These are phyloP conservation scores for Alternaria infectoria DNA, from an alignment of 2,329 filamentous ascomycete genomes.

Conservation along the genomic window DNA sequence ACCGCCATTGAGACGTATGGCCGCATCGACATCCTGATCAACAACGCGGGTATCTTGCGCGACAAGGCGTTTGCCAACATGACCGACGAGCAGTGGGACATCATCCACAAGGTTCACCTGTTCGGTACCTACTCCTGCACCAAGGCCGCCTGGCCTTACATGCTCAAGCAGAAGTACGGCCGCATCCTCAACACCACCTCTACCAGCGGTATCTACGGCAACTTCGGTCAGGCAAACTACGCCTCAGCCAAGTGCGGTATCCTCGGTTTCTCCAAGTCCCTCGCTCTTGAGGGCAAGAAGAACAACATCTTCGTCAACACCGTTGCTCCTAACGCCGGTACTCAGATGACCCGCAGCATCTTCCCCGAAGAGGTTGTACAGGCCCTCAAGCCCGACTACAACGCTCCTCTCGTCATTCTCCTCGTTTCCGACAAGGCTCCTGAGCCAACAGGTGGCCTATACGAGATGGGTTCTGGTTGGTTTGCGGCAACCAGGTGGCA, in stretches of 20 bases:
- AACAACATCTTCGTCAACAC: slow-evolving; percentile 99
- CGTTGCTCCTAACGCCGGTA: slow-evolving; percentile 96
- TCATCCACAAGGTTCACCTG: slow-evolving; percentile 90
- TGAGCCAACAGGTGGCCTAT: slow-evolving; percentile 83
- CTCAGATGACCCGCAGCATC: slow-evolving; percentile 90
- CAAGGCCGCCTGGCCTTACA: slow-evolving; percentile 96
- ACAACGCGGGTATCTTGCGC: slow-evolving; percentile 96
- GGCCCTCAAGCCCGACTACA: slow-evolving; percentile 98
- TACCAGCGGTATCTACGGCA: slow-evolving; percentile 97
- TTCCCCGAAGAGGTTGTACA: slow-evolving; percentile 97
- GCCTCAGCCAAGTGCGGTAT: slow-evolving; percentile 76
- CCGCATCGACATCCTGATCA: slow-evolving; percentile 92
- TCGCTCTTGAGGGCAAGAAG: slow-evolving; percentile 91
- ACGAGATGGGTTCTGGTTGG: slow-evolving; percentile 96
- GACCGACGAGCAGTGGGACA: slow-evolving; percentile 92
- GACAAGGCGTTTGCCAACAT: slow-evolving; percentile 99
- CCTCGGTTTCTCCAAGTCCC: slow-evolving; percentile 89
- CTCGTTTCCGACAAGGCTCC: slow-evolving; percentile 89
- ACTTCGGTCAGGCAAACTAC: slow-evolving; percentile 99
- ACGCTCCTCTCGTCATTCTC: slow-evolving; percentile 88
- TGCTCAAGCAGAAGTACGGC: slow-evolving; percentile 98
- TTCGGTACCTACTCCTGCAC: slow-evolving; percentile 95
- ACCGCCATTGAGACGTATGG: slow-evolving; percentile 91
- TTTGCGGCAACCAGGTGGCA: slow-evolving; percentile 92
- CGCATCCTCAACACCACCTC: slow-evolving; percentile 96